Evolutionary conservation across 2,329 filamentous ascomycete genomes (phyloP).

Genomic region (Xylaria sp.): DNA sequence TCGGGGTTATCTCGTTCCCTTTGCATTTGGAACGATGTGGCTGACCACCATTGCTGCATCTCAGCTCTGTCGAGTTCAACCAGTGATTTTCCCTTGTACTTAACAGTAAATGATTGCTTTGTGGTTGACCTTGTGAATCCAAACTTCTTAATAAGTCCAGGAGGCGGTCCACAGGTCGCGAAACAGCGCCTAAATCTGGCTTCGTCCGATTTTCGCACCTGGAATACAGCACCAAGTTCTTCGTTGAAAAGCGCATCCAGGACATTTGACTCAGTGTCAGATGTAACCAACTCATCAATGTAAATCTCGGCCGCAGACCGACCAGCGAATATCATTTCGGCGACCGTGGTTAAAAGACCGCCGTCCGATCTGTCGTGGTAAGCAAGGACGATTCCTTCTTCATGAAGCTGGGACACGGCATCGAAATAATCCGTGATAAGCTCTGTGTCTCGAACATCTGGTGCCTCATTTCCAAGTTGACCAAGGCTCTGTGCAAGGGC

Average conservation of each 20-base stretch:
- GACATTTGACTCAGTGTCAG: conserved; percentile 70
- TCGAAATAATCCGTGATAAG: conserved; percentile 92
- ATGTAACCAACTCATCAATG: conserved; percentile 77
- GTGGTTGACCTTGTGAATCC: conserved; percentile 75
- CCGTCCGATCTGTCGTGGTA: conserved; percentile 40
- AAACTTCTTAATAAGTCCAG: conserved; percentile 84
- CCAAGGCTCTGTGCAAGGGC: conserved; percentile 90
- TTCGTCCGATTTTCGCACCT: conserved; percentile 86
- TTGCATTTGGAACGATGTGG: conserved; percentile 92
- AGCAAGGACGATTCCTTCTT: conserved; percentile 53
- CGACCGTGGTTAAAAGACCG: conserved; percentile 70
- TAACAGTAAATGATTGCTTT: conserved; percentile 82
- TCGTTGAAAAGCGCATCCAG: conserved; percentile 92
- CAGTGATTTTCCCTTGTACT: conserved; percentile 74
- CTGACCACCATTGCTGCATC: conserved; percentile 89
- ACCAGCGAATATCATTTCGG: conserved; percentile 98
- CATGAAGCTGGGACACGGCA: conserved; percentile 75
- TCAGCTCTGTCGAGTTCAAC: conserved; percentile 75
- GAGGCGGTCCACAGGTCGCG: conserved; percentile 86
- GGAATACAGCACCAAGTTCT: conserved; percentile 95
- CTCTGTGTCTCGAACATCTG: conserved; percentile 85
- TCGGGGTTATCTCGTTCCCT: conserved; percentile 86
- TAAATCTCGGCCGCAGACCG: conserved; percentile 88
- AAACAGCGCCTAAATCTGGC: conserved; percentile 89
- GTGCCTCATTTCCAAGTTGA: conserved; percentile 83